Evolutionary conservation across 768 basidiomycete species (phyloP).

Genomic region (Nevesoporus exiguus): DNA sequence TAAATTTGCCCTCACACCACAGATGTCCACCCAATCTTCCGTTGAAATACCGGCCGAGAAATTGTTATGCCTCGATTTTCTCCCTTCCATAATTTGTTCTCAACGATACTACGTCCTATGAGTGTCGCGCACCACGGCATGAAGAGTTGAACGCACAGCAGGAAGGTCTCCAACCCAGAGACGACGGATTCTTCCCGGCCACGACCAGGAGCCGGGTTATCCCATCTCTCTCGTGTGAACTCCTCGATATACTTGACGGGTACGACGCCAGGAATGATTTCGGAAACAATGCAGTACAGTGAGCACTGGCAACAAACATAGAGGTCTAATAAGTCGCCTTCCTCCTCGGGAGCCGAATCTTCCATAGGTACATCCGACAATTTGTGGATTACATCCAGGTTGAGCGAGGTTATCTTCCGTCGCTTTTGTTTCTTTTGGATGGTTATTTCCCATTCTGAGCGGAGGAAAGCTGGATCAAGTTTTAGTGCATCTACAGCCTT

Average conservation of each 20-base stretch:
- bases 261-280: slow-evolving; percentile 71
- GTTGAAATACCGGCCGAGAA: slow-evolving; percentile 50
- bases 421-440: slow-evolving; percentile 51
- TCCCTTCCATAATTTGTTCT: slow-evolving; percentile 73
- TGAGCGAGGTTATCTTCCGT: slow-evolving; percentile 46
- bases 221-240: slow-evolving; percentile 56
- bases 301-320: slow-evolving; percentile 87
- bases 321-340: slow-evolving; percentile 65
- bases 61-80: slow-evolving; percentile 59
- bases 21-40: slow-evolving; percentile 64
- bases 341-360: slow-evolving; percentile 31
- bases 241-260: slow-evolving; percentile 59
- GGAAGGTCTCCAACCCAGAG: slow-evolving; percentile 60
- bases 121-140: background rate
- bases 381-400: slow-evolving; percentile 23
- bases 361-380: slow-evolving; percentile 32
- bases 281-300: slow-evolving; percentile 66
- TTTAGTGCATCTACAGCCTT: slow-evolving; percentile 67
- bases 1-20: slow-evolving; percentile 46
- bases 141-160: slow-evolving; percentile 47
- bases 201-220: slow-evolving; percentile 56
- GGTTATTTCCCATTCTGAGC: slow-evolving; percentile 58
- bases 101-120: slow-evolving; percentile 51
- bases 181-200: slow-evolving; percentile 53
- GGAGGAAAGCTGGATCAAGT: slow-evolving; percentile 57